Conservation (phyloP, 2,329 filamentous ascomycete species). For the Fusarium mundagurra region DNA sequence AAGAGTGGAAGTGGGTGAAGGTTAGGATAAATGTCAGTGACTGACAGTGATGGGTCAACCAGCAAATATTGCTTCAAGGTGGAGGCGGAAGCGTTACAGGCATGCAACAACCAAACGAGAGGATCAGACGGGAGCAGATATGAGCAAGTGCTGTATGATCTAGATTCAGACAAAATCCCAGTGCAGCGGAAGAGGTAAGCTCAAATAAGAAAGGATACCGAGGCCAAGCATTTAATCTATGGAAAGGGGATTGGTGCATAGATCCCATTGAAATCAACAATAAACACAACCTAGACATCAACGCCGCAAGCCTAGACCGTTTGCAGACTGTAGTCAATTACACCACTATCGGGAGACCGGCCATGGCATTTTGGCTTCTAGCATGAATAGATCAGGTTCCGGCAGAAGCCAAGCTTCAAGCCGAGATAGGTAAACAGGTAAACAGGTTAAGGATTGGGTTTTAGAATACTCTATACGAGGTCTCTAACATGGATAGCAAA, state of each 20-base stretch:
- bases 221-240: slow-evolving; percentile 8
- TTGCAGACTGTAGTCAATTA: slow-evolving; percentile 32
- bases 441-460: background rate
- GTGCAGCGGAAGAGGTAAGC: slow-evolving; percentile 20
- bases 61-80: slow-evolving; percentile 2
- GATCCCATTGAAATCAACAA: slow-evolving; percentile 6
- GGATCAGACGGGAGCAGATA: slow-evolving; percentile 11
- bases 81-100: slow-evolving; percentile 8
- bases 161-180: background rate
- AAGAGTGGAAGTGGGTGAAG: slow-evolving; percentile 1
- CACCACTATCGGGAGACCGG: slow-evolving; percentile 23
- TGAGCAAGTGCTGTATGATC: slow-evolving; percentile 20
- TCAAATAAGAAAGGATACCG: slow-evolving; percentile 37
- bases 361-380: slow-evolving; percentile 22
- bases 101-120: background rate
- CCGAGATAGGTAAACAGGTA: slow-evolving; percentile 9
- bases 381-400: slow-evolving; percentile 23
- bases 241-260: slow-evolving; percentile 22
- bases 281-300: slow-evolving; percentile 14
- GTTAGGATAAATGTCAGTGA: slow-evolving; percentile 6
- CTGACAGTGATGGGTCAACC: slow-evolving; percentile 6
- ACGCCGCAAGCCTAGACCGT: slow-evolving; percentile 11
- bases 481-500: background rate
- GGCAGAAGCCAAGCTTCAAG: slow-evolving; percentile 18
- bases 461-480: background rate